A percentile compares a stretch with the other conserved stretches of the same genome.
These are phyloP conservation scores for Botryotinia convoluta DNA, from an alignment of 2,329 filamentous ascomycete species.

Conservation along the genomic window DNA sequence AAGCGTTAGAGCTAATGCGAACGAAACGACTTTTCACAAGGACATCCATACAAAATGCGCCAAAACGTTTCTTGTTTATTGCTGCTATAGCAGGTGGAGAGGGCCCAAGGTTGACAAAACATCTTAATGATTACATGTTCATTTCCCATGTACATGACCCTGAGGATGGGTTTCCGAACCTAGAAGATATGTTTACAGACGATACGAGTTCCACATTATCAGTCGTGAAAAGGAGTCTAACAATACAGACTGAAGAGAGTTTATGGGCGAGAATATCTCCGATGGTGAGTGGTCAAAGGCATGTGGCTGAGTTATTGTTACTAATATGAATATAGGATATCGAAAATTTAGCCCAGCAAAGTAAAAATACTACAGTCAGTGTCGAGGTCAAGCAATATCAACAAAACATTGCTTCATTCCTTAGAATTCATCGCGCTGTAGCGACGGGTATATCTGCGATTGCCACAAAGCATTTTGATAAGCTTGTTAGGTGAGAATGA, in stretches of 20 bases:
- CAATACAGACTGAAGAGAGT: conserved; percentile 21
- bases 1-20: conserved; percentile 74
- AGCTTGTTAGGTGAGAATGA: conserved; percentile 55
- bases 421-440: conserved; percentile 84
- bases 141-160: conserved; percentile 82
- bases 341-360: conserved; percentile 45
- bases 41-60: conserved; percentile 69
- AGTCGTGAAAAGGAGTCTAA: conserved; percentile 36
- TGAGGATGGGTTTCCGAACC: conserved; percentile 68
- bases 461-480: conserved; percentile 74
- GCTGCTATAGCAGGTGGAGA: conserved; percentile 61
- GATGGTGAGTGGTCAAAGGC: conserved; percentile 23
- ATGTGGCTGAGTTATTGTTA: not conserved
- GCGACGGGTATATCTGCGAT: conserved; percentile 72
- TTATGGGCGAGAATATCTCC: conserved; percentile 33
- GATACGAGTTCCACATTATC: conserved; percentile 36
- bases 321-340: conserved; percentile 33
- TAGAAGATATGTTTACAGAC: conserved; percentile 58
- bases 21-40: conserved; percentile 75
- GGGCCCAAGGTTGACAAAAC: conserved; percentile 49
- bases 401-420: conserved; percentile 82
- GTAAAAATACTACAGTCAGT: conserved; percentile 59
- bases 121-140: conserved; percentile 80
- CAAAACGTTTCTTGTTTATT: conserved; percentile 76
- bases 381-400: conserved; percentile 81